These are phyloP conservation scores for Colletotrichum agaves DNA, from an alignment of 2,329 filamentous ascomycete genomes.

Conservation along the genomic window DNA sequence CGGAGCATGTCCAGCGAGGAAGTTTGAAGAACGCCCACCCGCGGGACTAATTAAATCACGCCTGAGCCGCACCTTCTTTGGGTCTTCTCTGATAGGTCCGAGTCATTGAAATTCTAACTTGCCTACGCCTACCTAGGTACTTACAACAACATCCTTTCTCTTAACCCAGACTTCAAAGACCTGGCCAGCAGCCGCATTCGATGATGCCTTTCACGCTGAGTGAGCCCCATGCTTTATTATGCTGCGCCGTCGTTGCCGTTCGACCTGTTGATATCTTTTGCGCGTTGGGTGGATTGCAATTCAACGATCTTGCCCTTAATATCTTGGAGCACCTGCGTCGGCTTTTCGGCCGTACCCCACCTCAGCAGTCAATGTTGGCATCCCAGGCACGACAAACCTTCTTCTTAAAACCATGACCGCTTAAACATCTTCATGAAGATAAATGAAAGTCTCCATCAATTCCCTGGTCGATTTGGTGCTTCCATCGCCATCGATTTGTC, in stretches of 20 bases:
- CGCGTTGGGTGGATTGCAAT: constrained; percentile 12
- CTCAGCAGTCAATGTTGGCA: constrained; percentile 11
- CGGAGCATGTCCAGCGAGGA: constrained; percentile 31
- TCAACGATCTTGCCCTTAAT: constrained; percentile 14
- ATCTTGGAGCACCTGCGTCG: constrained; percentile 26
- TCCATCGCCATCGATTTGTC: neutral
- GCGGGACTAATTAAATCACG: constrained; percentile 35
- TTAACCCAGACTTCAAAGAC: constrained; percentile 4
- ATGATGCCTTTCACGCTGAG: neutral
- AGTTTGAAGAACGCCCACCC: constrained; percentile 37
- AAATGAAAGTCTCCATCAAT: neutral
- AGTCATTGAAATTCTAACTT: constrained; percentile 37
- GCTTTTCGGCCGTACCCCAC: constrained; percentile 28
- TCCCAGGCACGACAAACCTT: constrained; percentile 26
- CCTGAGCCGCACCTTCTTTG: constrained; percentile 38
- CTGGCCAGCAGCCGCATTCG: neutral
- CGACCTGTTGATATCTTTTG: neutral
- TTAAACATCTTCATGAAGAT: neutral
- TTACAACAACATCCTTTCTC: constrained; percentile 7
- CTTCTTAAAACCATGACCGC: neutral
- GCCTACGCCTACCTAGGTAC: constrained; percentile 19
- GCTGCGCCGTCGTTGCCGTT: neutral
- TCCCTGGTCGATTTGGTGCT: neutral
- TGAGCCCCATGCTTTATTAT: neutral
- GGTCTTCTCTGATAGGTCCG: constrained; percentile 38